Conservation (phyloP, 2,329 filamentous ascomycete genomes). For the Stagonosporopsis cucurbitacearum region DNA sequence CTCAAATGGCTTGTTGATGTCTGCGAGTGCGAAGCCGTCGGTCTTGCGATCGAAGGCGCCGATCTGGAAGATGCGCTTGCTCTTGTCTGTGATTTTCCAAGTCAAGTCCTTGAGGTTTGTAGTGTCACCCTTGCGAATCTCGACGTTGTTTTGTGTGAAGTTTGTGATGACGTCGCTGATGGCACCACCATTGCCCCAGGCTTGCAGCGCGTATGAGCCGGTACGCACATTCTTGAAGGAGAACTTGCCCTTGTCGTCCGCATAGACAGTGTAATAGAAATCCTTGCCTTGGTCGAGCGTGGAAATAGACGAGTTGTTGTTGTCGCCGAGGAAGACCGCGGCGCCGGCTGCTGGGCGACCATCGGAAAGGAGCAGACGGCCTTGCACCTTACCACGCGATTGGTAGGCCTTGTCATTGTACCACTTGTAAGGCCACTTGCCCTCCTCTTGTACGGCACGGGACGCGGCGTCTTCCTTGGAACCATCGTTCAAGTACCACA, state of each 20-base stretch:
- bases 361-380: constrained; percentile 55
- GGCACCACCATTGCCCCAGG: constrained; percentile 57
- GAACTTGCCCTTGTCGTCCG: constrained; percentile 54
- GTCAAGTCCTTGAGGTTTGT: constrained; percentile 50
- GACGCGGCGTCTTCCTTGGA: constrained; percentile 52
- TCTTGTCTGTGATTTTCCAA: constrained; percentile 50
- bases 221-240: constrained; percentile 53
- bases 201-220: constrained; percentile 57
- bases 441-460: constrained; percentile 51
- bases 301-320: constrained; percentile 52
- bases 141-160: constrained; percentile 52
- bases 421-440: constrained; percentile 59
- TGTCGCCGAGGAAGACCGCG: constrained; percentile 60
- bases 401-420: constrained; percentile 56
- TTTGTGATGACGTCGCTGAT: constrained; percentile 56
- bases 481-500: constrained; percentile 57
- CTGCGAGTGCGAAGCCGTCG: constrained; percentile 52
- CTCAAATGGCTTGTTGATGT: constrained; percentile 51
- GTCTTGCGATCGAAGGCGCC: constrained; percentile 58
- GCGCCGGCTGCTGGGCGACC: constrained; percentile 57
- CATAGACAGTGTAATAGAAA: constrained; percentile 60
- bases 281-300: constrained; percentile 57
- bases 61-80: constrained; percentile 57
- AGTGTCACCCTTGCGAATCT: constrained; percentile 43
- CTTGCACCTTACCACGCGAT: constrained; percentile 56